phyloP scores from a whole-genome alignment of 371 early-diverging fungal species.

The Mucor sp. region DNA sequence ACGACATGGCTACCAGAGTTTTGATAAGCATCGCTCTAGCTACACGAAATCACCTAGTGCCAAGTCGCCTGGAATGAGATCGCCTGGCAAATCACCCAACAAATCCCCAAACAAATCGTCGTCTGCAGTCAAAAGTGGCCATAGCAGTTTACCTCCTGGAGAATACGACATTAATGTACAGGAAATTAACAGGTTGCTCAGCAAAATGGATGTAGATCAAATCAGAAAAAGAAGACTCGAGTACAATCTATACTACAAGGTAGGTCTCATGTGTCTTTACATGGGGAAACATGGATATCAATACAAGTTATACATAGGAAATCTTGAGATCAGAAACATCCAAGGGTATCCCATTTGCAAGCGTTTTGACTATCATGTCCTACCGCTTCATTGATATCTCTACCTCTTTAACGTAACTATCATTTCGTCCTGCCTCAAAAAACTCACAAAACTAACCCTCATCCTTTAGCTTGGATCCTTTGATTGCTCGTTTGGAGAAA shows the following conservation, averaged over 20 bases:
- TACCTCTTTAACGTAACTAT: constrained; percentile 52
- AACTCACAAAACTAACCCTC: not conserved
- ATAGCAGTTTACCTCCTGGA: not conserved
- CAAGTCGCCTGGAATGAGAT: not conserved
- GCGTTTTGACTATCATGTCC: constrained; percentile 53
- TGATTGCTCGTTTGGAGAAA: constrained; percentile 46
- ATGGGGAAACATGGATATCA: not conserved
- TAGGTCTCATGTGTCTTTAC: constrained; percentile 3
- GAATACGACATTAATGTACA: constrained; percentile 17
- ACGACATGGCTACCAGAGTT: not conserved
- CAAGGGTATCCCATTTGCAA: constrained; percentile 59
- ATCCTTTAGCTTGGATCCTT: constrained; percentile 31
- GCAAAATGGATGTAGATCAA: constrained; percentile 25
- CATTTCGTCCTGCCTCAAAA: not conserved
- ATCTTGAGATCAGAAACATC: constrained; percentile 38
- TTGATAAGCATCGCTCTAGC: constrained; percentile 10
- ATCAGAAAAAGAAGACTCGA: constrained; percentile 41
- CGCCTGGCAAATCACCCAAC: not conserved
- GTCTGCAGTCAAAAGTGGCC: not conserved
- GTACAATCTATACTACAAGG: constrained; percentile 54
- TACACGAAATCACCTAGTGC: not conserved
- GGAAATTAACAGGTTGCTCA: constrained; percentile 28
- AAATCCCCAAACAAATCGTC: not conserved
- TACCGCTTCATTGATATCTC: constrained; percentile 55
- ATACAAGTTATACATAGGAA: constrained; percentile 30